Percentiles rank a stretch among this genome's conserved stretches.
Evolutionary conservation across 805 yeast genomes (phyloP).

Genomic region (Komagataella pseudopastoris): DNA sequence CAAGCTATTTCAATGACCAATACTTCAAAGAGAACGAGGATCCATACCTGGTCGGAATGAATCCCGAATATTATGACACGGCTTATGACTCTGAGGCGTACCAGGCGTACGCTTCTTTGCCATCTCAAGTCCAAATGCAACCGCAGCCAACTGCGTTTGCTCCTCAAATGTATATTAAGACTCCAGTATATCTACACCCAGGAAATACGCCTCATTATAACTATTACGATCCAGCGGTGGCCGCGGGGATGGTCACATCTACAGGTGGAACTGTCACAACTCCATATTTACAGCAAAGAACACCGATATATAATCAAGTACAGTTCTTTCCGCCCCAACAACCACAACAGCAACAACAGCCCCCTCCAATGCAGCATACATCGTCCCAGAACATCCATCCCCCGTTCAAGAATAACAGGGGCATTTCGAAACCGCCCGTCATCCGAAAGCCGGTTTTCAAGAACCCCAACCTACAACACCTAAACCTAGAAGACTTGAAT

Average conservation of each 20-base stretch:
- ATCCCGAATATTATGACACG: neutral
- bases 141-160: neutral
- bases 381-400: neutral
- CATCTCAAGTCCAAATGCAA: neutral
- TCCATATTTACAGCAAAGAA: neutral
- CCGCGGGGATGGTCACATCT: neutral
- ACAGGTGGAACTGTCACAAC: neutral
- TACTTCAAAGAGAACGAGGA: neutral
- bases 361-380: neutral
- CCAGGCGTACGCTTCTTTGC: neutral
- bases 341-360: neutral
- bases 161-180: neutral
- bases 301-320: neutral
- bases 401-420: neutral
- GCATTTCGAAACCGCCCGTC: neutral
- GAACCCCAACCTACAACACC: slow-evolving; percentile 13
- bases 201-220: neutral
- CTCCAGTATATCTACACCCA: neutral
- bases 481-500: slow-evolving; percentile 7
- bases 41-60: neutral
- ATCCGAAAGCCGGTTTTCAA: slow-evolving; percentile 1
- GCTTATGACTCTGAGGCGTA: neutral
- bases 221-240: neutral
- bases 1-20: neutral
- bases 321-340: neutral